Percentiles rank a stretch among this genome's conserved stretches.
phyloP scores from a whole-genome alignment of 257 asterid species.

The Schizonepeta tenuifolia region DNA sequence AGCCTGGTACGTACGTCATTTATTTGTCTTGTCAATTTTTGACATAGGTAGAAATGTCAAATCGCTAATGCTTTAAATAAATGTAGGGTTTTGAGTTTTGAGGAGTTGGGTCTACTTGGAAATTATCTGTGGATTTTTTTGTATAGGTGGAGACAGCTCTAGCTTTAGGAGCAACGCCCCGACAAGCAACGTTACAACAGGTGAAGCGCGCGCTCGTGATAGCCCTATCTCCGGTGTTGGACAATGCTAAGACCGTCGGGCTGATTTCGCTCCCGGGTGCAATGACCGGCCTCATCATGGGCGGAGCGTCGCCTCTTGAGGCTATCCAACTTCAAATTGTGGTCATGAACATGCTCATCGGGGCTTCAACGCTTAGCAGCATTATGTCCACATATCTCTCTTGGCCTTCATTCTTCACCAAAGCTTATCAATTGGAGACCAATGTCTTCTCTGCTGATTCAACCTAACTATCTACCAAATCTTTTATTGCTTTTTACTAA shows the following conservation, averaged over 20 bases:
- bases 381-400: constrained; percentile 78
- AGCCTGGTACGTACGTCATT: constrained; percentile 53
- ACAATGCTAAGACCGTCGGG: constrained; percentile 92
- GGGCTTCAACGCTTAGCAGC: constrained; percentile 88
- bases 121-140: background rate
- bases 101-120: too few relatives aligned
- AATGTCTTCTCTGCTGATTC: constrained; percentile 66
- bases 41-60: too few relatives aligned
- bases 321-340: constrained; percentile 89
- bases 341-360: constrained; percentile 89
- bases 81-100: too few relatives aligned
- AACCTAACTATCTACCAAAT: too few relatives aligned
- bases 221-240: constrained; percentile 87
- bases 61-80: too few relatives aligned
- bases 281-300: constrained; percentile 97
- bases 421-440: constrained; percentile 76
- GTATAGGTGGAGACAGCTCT: constrained; percentile 87
- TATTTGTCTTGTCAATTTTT: too few relatives aligned
- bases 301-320: constrained; percentile 92
- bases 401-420: constrained; percentile 95
- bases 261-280: constrained; percentile 95
- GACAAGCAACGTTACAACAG: constrained; percentile 85
- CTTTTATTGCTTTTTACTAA: background rate
- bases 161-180: constrained; percentile 94
- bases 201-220: constrained; percentile 80